Conservation (phyloP, 176 grass and related monocot genomes). For the Oryza punctata region DNA sequence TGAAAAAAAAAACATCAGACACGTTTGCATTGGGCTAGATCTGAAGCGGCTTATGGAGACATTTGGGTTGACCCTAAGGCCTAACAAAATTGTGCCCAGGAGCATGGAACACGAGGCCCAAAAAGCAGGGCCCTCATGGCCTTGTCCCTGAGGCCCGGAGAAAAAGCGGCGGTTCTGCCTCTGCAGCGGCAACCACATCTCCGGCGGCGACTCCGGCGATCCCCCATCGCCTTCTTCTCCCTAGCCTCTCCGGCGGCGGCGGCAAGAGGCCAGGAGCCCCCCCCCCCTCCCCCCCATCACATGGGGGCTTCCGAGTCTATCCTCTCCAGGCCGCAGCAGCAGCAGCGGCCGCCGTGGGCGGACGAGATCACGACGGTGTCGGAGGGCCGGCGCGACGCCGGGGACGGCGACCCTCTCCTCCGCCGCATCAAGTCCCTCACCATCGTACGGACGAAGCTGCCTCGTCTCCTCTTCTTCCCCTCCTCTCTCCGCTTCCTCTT, state of each 20-base stretch:
- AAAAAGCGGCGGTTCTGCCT: neutral
- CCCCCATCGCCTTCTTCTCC: neutral
- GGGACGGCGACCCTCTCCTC: constrained; percentile 53
- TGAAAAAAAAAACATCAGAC: no score
- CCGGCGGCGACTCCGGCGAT: neutral
- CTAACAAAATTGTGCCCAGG: neutral
- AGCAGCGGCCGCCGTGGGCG: constrained; percentile 47
- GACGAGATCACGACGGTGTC: constrained; percentile 79
- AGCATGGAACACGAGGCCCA: neutral
- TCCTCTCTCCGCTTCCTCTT: neutral
- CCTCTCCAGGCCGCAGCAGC: constrained; percentile 30
- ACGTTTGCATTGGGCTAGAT: neutral
- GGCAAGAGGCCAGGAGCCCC: neutral
- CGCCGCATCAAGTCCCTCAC: constrained; percentile 48
- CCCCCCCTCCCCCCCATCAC: no score
- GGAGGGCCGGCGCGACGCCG: constrained; percentile 41
- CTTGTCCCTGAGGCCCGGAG: neutral
- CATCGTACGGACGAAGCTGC: constrained; percentile 40
- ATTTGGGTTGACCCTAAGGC: neutral
- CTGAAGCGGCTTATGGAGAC: neutral
- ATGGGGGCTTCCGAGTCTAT: constrained; percentile 69
- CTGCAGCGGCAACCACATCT: neutral
- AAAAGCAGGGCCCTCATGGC: neutral
- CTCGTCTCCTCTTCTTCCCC: neutral
- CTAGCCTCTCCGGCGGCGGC: neutral